These are phyloP conservation scores for Sporisorium scitamineum DNA, from an alignment of 1,284 basidiomycete genomes.

Conservation along the genomic window DNA sequence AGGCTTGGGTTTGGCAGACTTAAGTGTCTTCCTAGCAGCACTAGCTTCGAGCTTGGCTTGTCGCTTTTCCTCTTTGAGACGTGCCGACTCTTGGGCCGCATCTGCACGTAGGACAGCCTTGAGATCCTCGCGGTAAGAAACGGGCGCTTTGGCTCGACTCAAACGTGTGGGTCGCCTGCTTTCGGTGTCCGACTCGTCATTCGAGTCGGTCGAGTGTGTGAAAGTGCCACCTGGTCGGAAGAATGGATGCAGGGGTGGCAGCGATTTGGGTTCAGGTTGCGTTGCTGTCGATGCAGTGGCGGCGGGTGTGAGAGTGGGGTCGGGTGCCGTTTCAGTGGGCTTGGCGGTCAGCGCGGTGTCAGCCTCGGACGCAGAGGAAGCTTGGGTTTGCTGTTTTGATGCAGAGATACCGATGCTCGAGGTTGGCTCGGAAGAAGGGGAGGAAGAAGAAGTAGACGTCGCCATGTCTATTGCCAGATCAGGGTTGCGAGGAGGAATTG, in stretches of 20 bases:
- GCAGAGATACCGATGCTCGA: neutral
- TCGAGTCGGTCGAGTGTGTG: neutral
- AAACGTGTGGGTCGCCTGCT: conserved; percentile 24
- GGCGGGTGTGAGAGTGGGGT: neutral
- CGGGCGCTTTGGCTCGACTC: conserved; percentile 26
- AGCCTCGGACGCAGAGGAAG: neutral
- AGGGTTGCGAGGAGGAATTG: neutral
- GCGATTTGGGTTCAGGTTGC: conserved; percentile 3
- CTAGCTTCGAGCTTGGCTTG: conserved; percentile 7
- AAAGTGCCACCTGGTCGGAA: conserved; percentile 13
- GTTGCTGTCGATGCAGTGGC: neutral
- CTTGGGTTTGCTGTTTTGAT: conserved; percentile 14
- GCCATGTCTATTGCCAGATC: conserved; percentile 1
- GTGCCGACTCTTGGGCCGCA: conserved; percentile 25
- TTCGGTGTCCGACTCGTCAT: conserved; percentile 6
- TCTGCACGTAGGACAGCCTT: conserved; percentile 51
- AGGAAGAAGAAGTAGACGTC: conserved; percentile 3
- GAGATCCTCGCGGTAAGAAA: conserved; percentile 46
- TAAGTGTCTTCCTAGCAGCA: conserved; percentile 14
- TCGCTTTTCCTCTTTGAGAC: conserved; percentile 22
- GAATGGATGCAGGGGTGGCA: conserved; percentile 28
- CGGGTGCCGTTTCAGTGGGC: neutral
- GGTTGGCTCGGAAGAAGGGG: conserved; percentile 5
- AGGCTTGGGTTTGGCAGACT: neutral
- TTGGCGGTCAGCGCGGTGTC: neutral